These are phyloP conservation scores for Fusarium setosum DNA, from an alignment of 2,329 filamentous ascomycete genomes.

Conservation along the genomic window DNA sequence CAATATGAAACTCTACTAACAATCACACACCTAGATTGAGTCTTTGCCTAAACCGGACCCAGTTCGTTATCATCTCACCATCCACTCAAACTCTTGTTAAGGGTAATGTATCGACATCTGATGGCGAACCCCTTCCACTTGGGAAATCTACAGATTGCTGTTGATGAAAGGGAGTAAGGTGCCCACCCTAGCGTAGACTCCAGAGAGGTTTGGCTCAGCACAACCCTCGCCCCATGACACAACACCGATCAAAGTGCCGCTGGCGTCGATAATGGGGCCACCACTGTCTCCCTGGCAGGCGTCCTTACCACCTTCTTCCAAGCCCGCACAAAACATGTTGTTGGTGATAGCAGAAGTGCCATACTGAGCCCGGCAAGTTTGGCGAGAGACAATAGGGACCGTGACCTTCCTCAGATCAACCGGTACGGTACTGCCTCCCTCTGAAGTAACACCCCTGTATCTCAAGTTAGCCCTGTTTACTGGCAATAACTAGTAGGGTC, in stretches of 20 bases:
- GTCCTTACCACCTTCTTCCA: constrained; percentile 43
- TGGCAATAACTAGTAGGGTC: no score
- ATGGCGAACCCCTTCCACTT: no score
- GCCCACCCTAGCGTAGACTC: constrained; percentile 46
- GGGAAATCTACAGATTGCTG: constrained; percentile 20
- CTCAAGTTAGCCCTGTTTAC: background rate
- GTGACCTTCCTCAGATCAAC: constrained; percentile 45
- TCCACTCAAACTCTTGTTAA: no score
- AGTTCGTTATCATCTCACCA: no score
- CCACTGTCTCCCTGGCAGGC: constrained; percentile 48
- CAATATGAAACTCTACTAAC: no score
- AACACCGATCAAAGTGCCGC: constrained; percentile 39
- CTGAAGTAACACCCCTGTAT: constrained; percentile 35
- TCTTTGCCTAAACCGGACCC: no score
- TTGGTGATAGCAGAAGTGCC: constrained; percentile 37
- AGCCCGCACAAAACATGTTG: constrained; percentile 49
- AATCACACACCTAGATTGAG: no score
- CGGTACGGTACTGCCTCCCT: constrained; percentile 25
- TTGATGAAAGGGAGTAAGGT: constrained; percentile 42
- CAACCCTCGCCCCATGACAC: constrained; percentile 49
- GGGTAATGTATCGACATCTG: no score
- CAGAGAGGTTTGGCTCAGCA: constrained; percentile 37
- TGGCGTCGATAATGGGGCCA: constrained; percentile 44
- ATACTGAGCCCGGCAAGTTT: constrained; percentile 41
- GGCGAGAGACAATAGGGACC: constrained; percentile 44